Evolutionary conservation across 306 rosid species (phyloP), one percentile per base, ranked within the genome.

Genomic region (Cotoneaster glaucophyllus): DNA sequence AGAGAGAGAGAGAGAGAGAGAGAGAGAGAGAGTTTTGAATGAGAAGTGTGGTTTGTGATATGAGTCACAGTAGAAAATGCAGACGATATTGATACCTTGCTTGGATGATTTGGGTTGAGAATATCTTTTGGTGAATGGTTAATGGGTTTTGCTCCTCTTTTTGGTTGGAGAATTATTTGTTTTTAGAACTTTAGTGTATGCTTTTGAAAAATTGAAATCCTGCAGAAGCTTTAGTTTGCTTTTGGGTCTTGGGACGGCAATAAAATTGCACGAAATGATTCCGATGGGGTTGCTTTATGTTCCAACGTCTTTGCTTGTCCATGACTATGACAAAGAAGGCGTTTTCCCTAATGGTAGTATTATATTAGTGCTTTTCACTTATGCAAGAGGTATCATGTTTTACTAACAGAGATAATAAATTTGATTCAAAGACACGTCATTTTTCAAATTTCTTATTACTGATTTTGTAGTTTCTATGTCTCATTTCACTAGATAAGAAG

Each of bases 101-200:
- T 88, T 87, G 57, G 72, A 50, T 48, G 54, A 82, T 88, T 19
- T n/a, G 63, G 79, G 73, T 58, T 70, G 66, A 78, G 97, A 84
- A 90, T 91, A 5, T 18, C 19, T 50, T 88, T 88, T 76, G 86
- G 11, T 86, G 79, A 76, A 84, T 88, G 88, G 87, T 71, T 82
- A 39, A 17, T 68, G 88, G 86, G 86, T 74, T 81, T 53, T 50
- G 66, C n/a, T 44, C 37, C 69, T 61, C 59, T 80, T 31, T 61
- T 78, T 72, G 71, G 75, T 77, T 5, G 67, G 69, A 74, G 75
- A 81, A 44, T 81, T 71, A 50, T 72, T 59, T 17, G 58, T 77
- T 82, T 76, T 45, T 6, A 11, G 54, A 12, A 34, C 64, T 58
- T 62, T 71, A 62, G 43, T 11, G 31, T 9, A 5, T 57, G 74